These are phyloP conservation scores for Epithele typhae DNA, from an alignment of 768 basidiomycete species.

Conservation along the genomic window DNA sequence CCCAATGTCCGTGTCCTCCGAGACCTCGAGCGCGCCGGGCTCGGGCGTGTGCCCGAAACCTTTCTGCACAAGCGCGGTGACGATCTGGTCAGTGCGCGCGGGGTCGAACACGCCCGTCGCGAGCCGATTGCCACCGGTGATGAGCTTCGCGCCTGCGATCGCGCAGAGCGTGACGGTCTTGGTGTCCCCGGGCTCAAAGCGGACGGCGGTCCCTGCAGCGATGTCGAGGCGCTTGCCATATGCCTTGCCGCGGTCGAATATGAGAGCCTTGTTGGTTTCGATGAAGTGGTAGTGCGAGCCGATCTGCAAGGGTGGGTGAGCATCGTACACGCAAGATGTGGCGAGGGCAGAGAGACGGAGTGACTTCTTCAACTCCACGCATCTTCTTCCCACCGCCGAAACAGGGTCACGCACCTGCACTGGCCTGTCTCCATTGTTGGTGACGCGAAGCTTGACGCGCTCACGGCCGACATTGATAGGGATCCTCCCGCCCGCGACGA, in stretches of 20 bases:
- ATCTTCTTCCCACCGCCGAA: neutral
- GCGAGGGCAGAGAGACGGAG: neutral
- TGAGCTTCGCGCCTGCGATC: constrained; percentile 66
- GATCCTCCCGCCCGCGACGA: constrained; percentile 62
- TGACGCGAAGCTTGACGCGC: constrained; percentile 68
- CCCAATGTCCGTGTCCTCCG: constrained; percentile 49
- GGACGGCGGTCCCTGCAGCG: constrained; percentile 89
- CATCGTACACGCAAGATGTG: neutral
- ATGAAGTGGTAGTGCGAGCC: constrained; percentile 95
- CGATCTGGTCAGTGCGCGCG: constrained; percentile 40
- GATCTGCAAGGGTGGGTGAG: constrained; percentile 42
- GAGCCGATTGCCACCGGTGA: constrained; percentile 80
- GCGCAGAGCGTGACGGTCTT: constrained; percentile 81
- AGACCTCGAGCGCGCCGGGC: constrained; percentile 52
- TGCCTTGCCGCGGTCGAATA: constrained; percentile 77
- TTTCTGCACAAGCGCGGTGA: constrained; percentile 44
- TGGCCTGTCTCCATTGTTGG: constrained; percentile 90
- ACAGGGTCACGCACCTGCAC: constrained; percentile 61
- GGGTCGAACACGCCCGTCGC: constrained; percentile 51
- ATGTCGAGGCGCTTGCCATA: constrained; percentile 91
- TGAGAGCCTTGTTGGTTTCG: constrained; percentile 78
- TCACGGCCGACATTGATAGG: constrained; percentile 71
- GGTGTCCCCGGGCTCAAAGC: constrained; percentile 91
- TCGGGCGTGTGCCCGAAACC: constrained; percentile 73
- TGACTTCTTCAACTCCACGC: neutral